Evolutionary conservation across 2,329 filamentous ascomycete species (phyloP), one percentile per base, ranked within the genome.

Genomic region (Pseudogymnoascus sp.): DNA sequence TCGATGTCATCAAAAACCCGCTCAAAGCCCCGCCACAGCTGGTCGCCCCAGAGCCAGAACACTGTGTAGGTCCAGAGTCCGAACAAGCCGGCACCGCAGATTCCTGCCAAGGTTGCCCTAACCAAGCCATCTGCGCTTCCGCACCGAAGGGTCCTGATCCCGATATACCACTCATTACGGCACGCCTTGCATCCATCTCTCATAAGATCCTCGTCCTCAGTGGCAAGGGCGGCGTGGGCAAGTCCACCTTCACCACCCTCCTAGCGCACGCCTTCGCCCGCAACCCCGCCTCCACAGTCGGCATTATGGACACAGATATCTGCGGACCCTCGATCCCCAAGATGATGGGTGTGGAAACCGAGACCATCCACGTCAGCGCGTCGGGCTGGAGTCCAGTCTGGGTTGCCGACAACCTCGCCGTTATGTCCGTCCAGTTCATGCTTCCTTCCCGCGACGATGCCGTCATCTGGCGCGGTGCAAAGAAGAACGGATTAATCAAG

Each of bases 381-480:
- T 85, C 88, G 0, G 95, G 95, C 1, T 97, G 93, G 95, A 91
- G 89, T 72, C 95, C 95, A 0, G 93, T 97, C 12, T 97, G 93
- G 90, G 93, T 96, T 14, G 84, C 88, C 69, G 95, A 97, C 70
- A 99, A 97, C 70, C 80, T 99, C 3, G 90, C 89, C 1, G 91
- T 96, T 60, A 97, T 99, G 93, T 95, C 89, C 71, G 91, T 99
- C 67, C 95, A 99, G 75, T 99, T 99, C 74, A 96, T 99, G 91
- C 81, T 99, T 52, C 95, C 95, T 0, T 91, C 91, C 71, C 83
- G 90, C 55, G 93, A 99, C 75, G 93, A 96, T 72, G 95, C 95
- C 3, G 88, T 99, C 41, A 99, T 99, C 68, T 99, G 95, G 95
- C 85, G 95, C 60, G 95, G 95, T 0, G 89, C 95, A 2, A 99